A percentile compares a stretch with the other conserved stretches of the same genome.
These are phyloP conservation scores for Pseudisothecium myosuroides DNA, from an alignment of 225 moss, liverwort and hornwort species.

Conservation along the genomic window DNA sequence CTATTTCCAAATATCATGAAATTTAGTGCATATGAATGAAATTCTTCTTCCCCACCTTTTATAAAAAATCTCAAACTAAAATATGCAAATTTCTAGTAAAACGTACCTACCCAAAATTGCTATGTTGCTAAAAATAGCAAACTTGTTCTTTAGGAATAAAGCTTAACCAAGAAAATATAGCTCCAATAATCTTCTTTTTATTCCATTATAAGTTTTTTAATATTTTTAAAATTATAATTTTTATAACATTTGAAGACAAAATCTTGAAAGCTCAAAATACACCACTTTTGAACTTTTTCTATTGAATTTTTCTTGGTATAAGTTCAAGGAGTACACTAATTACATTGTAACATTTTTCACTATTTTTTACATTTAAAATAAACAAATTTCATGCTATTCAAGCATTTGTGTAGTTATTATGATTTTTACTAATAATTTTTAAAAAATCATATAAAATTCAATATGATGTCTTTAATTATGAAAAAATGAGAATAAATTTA, in stretches of 20 bases:
- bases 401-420: neutral
- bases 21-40: too few relatives aligned
- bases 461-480: neutral
- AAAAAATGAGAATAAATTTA: neutral
- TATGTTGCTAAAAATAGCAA: too few relatives aligned
- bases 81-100: too few relatives aligned
- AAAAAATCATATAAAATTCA: neutral
- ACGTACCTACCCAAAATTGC: too few relatives aligned
- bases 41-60: too few relatives aligned
- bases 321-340: neutral
- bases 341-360: neutral
- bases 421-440: neutral
- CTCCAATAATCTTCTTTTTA: neutral
- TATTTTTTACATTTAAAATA: neutral
- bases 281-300: neutral
- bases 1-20: too few relatives aligned
- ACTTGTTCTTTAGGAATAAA: too few relatives aligned
- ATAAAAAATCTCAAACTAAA: too few relatives aligned
- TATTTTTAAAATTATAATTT: neutral
- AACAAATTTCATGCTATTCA: neutral
- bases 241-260: neutral
- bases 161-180: accelerated
- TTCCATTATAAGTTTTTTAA: accelerated
- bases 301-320: neutral
- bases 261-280: neutral